Evolutionary conservation across 2,329 filamentous ascomycete genomes (phyloP), one percentile per base, ranked within the genome.

Genomic region (Diaporthe amygdali): DNA sequence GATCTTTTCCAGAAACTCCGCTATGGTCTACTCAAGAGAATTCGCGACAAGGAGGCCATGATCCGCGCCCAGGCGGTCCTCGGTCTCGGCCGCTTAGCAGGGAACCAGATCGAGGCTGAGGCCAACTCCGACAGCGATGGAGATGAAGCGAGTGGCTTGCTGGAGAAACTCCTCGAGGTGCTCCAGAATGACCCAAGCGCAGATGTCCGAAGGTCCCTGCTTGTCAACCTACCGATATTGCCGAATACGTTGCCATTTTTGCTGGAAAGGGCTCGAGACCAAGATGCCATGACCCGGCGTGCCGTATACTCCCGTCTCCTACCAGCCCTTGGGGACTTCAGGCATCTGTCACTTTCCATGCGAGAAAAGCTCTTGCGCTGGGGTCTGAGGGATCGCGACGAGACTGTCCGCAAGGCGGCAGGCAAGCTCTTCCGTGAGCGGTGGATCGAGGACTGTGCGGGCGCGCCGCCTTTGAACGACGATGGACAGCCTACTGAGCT

Each of bases 391-490:
- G 96, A 99, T 80, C 90, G 96, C 81, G 96, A 99, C 75, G 96
- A 98, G 75, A 94, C 93, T 76, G 96, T 99, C 15, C 91, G 95
- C 66, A 97, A 97, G 80, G 96, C 96, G 10, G 94, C 96, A 4
- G 94, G 93, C 9, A 92, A 94, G 55, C 86, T 98, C 8, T 99
- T 99, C 83, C 91, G 93, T 73, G 95, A 98, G 78, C 90, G 94
- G n/a, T 99, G 96, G 96, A 96, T 99, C 73, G 96, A 98, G 78
- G 94, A 98, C 78, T 98, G 95, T 76, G 95, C 93, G 7, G 92
- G 92, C 2, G 86, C 89, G 1, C 84, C 87, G 9, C 88, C 91
- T 46, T 88, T 89, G 61, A 85, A 86, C 22, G 89, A 90, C 47
- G 84, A 88, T 12, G 88, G 88, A 37, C 87, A 87, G 59, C 86